Base-by-base conservation (phyloP, 495 filamentous ascomycete genomes). In the Hyphodiscus hymeniophilus region DNA sequence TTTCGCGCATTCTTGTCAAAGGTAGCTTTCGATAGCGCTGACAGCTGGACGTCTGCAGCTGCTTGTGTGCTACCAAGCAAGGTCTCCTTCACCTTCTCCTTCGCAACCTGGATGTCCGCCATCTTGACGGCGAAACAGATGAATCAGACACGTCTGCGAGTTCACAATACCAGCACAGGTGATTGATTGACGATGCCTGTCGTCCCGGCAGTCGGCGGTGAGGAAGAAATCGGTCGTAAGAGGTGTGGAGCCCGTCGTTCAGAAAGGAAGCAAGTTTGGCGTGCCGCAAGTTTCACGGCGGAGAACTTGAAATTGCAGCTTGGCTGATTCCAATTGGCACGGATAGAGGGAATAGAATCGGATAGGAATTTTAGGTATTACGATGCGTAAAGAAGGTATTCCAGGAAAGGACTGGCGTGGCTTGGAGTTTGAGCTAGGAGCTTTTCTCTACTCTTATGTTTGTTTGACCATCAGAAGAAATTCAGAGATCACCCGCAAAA, bases 1-100 rank as follows among this genome's bases (percentile, higher is more conserved):
- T 82, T 84, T 56, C 70, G 69, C 13, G 92, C 86, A 75, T 92
- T 73, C 54, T 76, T 81, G 47, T 80, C 63, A 71, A 98, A 98
- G 38, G 76, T 78, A 11, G 76, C 71, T 55, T 79, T 82, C 54
- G 81, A 75, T 57, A 86, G 80, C 32, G 72, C 68, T 42, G 87
- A 89, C 40, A 89, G 64, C 58, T 81, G 68, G 12, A 75, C 55
- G 59, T 54, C 40, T 55, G 15, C 24, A 10, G 10, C n/a, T 38
- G 50, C 13, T 57, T 79, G 71, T 52, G 77, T 65, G 47, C 70
- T 71, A 59, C 87, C 87, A 28, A 92, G 66, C 48, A 94, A 71
- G 38, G 72, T 80, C 66, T 87, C 84, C 69, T 90, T 91, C 54
- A 91, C 80, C 7, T 70, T 71, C 60, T 82, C 81, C 68, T 55